Conservation (phyloP, 768 basidiomycete species). For the Tulasnella sp. region DNA sequence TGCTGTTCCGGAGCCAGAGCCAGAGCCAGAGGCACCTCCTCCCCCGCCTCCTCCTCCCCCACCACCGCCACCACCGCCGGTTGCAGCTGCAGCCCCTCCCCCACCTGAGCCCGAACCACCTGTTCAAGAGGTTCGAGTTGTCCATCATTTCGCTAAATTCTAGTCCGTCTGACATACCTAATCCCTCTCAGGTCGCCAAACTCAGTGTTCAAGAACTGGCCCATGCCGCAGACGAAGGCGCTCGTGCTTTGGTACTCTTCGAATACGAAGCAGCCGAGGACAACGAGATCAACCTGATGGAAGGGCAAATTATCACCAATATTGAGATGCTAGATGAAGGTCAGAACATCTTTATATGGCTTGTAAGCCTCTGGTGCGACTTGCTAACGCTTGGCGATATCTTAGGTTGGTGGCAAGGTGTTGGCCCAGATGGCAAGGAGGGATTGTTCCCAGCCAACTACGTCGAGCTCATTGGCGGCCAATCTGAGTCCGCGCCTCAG, state of each 20-base stretch:
- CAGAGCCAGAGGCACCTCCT: constrained; percentile 29
- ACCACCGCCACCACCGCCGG: constrained; percentile 22
- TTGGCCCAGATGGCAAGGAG: constrained; percentile 53
- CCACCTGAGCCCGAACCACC: constrained; percentile 17
- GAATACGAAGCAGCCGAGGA: constrained; percentile 78
- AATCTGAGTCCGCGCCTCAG: constrained; percentile 2
- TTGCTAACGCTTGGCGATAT: too few species aligned
- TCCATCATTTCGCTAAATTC: not conserved
- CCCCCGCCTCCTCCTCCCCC: constrained; percentile 33
- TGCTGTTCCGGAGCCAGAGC: constrained; percentile 17
- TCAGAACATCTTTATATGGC: too few species aligned
- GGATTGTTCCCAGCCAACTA: constrained; percentile 58
- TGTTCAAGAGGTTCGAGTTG: not conserved
- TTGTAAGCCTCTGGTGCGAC: too few species aligned
- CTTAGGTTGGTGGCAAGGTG: constrained; percentile 77
- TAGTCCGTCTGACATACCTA: not conserved
- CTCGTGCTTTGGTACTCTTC: constrained; percentile 66
- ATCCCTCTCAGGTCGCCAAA: not conserved
- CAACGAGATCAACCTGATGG: constrained; percentile 69
- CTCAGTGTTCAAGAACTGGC: not conserved
- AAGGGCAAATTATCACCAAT: constrained; percentile 72
- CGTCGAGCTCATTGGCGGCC: constrained; percentile 51
- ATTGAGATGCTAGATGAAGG: constrained; percentile 76
- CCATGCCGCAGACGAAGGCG: constrained; percentile 26
- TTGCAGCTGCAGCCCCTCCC: constrained; percentile 20